phyloP scores from a whole-genome alignment of 1,139 yeast genomes.

The Taphrina betulina region DNA sequence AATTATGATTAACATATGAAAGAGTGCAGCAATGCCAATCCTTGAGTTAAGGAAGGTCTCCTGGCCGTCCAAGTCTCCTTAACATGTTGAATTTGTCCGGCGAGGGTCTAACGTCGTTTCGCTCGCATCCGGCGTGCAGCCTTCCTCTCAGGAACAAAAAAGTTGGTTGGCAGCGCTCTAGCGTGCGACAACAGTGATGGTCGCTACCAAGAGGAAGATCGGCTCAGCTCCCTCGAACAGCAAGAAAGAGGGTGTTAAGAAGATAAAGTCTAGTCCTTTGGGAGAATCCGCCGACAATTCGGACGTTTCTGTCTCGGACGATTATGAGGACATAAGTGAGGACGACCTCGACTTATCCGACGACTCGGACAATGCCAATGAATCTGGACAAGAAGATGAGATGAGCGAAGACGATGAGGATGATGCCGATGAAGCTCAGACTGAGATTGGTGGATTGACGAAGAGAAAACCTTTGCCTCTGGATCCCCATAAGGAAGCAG shows the following conservation, averaged over 20 bases:
- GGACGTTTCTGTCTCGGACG: too few relatives aligned
- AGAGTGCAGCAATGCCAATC: too few relatives aligned
- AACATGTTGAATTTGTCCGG: neutral
- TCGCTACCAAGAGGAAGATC: neutral
- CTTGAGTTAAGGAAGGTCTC: too few relatives aligned
- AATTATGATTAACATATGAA: too few relatives aligned
- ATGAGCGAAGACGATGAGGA: conserved; percentile 2
- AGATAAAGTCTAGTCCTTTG: neutral
- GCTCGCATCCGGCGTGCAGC: too few relatives aligned
- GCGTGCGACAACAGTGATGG: too few relatives aligned
- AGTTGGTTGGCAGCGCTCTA: neutral
- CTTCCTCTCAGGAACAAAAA: neutral
- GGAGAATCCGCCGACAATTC: too few relatives aligned
- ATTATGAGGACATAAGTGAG: conserved; percentile 41
- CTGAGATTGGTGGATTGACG: conserved; percentile 29
- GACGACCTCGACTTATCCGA: conserved; percentile 41
- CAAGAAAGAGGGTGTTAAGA: neutral
- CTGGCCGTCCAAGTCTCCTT: too few relatives aligned
- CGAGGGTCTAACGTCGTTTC: neutral
- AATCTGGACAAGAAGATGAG: conserved; percentile 1
- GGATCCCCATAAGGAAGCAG: conserved; percentile 29
- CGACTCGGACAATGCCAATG: neutral
- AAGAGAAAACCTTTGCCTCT: conserved; percentile 15
- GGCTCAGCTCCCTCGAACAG: neutral
- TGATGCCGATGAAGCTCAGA: conserved; percentile 37